Conservation (phyloP, 2,329 filamentous ascomycete species). For the Xylogone sp. region DNA sequence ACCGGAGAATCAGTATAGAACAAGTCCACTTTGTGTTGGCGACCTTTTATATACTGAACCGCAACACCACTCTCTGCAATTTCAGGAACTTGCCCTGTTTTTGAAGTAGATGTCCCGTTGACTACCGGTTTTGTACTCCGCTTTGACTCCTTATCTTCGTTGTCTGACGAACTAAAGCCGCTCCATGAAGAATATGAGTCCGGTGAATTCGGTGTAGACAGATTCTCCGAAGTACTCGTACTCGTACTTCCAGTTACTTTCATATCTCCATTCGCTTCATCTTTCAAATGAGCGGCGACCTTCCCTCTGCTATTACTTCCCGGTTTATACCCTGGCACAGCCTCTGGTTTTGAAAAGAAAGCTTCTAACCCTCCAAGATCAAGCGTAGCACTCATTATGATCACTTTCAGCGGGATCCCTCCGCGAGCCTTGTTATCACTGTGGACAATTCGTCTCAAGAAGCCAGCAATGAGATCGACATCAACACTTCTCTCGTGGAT, state of each 20-base stretch:
- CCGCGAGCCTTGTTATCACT: constrained; percentile 61
- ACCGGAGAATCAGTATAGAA: constrained; percentile 71
- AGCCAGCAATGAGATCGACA: constrained; percentile 86
- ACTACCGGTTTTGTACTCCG: not conserved
- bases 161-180: constrained; percentile 15
- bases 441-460: constrained; percentile 73
- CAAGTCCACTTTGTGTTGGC: constrained; percentile 80
- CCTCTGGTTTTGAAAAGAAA: constrained; percentile 58
- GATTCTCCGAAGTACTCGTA: not conserved
- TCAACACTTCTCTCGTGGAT: constrained; percentile 96
- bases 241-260: not conserved
- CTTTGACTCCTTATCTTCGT: constrained; percentile 3
- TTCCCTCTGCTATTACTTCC: constrained; percentile 20
- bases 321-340: constrained; percentile 23
- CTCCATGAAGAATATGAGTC: constrained; percentile 18
- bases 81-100: not conserved
- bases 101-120: not conserved
- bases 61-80: constrained; percentile 21
- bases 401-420: constrained; percentile 75
- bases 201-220: constrained; percentile 10
- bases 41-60: constrained; percentile 67
- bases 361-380: constrained; percentile 73
- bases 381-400: constrained; percentile 96
- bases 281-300: constrained; percentile 18
- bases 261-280: constrained; percentile 1